Evolutionary conservation across 1,284 basidiomycete species (phyloP), one percentile per base, ranked within the genome.

Genomic region (Gomphus sp.): DNA sequence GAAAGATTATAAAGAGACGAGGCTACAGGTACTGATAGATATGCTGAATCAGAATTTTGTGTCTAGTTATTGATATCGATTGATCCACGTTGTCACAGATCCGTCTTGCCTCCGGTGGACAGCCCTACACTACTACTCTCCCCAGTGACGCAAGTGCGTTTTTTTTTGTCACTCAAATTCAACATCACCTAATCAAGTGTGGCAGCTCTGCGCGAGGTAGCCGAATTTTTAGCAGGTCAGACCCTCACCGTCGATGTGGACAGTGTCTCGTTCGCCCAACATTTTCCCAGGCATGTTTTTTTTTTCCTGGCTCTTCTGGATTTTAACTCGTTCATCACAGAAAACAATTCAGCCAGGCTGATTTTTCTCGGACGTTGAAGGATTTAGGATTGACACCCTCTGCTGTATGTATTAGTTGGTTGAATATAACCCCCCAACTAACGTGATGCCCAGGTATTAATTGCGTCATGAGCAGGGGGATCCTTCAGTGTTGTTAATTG

Each of bases 221-320:
- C 90, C n/a, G 91, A 93, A 70, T 94, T 79, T 69, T 72, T 96
- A 37, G 91, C 89, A 9, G 80, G 78, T 1, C 90, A 96, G 71
- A 80, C 79, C 44, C 70, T 88, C 33, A 69, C 73, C 2, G 81
- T 91, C 44, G 80, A 85, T 62, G 88, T 87, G 7, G 86, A 92
- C 50, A 87, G 85, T 0, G 83, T 94, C 39, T 79, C 76, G 5
- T 81, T 96, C 63, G 74, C 87, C 2, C 83, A 85, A 63, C 85
- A 89, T 44, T 96, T 94, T 76, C 93, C 93, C 39, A 84, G 90
- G 91, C 87, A 66, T 65, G 80, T 68, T 36, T 10, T 49, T 22
- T 45, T 34, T 36, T 55, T 41, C 54, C 47, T 62, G n/a, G 52
- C 47, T 47, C 39, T 22, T 31, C 45, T 41, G 52, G 6, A n/a